Evolutionary conservation across 1,139 yeast genomes (phyloP), one percentile per base, ranked within the genome.

Genomic region (Geotrichum bryndzae): DNA sequence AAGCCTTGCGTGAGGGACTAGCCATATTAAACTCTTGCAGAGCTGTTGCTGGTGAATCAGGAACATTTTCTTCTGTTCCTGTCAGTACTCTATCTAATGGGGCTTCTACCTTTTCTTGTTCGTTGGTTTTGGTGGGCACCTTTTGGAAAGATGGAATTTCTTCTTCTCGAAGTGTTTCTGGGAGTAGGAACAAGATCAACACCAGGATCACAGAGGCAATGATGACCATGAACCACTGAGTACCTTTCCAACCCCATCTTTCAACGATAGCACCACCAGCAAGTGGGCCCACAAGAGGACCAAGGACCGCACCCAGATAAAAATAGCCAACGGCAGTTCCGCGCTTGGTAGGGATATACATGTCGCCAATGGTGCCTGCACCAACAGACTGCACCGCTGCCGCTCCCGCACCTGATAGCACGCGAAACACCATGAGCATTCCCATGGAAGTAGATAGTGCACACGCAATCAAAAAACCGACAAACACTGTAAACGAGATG

Each of bases 351-450:
- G 87, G 85, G 2, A 81, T 76, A 69, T 79, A 90, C 51, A 90
- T 73, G 70, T 90, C 97, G 22, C 89, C 83, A 54, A 90, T 84
- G 0, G 96, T 88, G 2, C 96, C 96, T 0, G 96, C 96, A 1
- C 96, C 96, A 6, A 90, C 90, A 2, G 95, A 84, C 73, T 90
- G 96, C 0, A 90, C 96, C 53, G 92, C 84, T 0, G 96, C 95
- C 1, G 92, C 87, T 61, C 89, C 84, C 0, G 90, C 95, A 63
- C 96, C 96, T 56, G 87, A 81, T 2, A 89, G 73, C 18, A 88
- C 83, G 67, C 96, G 79, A 60, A 90, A 82, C 0, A 82, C 84
- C 68, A 90, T 87, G 59, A 90, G 79, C 56, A 84, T 79, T 1
- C 80, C 80, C 51, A 90, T 86, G 62, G 76, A 79, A 1, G 85